Evolutionary conservation across 257 asterid genomes (phyloP).

Genomic region (Buddleja alternifolia): DNA sequence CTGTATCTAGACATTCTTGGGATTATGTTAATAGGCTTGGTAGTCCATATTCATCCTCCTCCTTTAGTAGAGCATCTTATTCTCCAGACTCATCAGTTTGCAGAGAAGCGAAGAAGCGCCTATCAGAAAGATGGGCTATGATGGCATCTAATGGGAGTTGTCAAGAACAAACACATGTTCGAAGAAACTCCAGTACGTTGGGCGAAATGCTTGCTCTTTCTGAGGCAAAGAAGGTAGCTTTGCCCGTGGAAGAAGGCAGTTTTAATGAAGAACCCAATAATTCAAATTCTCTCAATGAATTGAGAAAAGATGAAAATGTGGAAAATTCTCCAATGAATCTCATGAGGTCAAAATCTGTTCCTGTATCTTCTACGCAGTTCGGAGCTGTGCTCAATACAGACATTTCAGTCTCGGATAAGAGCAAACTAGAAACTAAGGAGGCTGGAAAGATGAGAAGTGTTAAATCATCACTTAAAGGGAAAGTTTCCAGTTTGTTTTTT

Average conservation of each 20-base stretch:
- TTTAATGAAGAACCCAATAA: conserved; percentile 43
- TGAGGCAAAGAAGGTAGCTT: conserved; percentile 57
- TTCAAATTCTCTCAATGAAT: conserved; percentile 40
- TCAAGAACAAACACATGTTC: conserved; percentile 68
- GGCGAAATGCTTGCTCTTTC: conserved; percentile 99
- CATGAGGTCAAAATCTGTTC: conserved; percentile 83
- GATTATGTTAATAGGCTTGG: conserved; percentile 78
- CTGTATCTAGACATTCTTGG: conserved; percentile 92
- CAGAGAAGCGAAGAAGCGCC: conserved; percentile 96
- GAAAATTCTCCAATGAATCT: conserved; percentile 63
- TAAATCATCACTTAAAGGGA: conserved; percentile 74
- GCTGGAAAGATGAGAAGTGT: conserved; percentile 50
- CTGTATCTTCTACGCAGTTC: conserved; percentile 64
- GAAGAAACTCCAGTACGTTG: conserved; percentile 83
- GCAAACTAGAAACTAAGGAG: conserved; percentile 50
- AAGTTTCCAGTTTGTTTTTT: conserved; percentile 83
- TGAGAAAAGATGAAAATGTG: conserved; percentile 33
- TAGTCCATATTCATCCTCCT: conserved; percentile 80
- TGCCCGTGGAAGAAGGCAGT: conserved; percentile 41
- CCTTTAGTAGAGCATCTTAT: conserved; percentile 83
- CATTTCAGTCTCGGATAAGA: conserved; percentile 37
- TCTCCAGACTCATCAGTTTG: conserved; percentile 96
- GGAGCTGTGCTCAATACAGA: conserved; percentile 49
- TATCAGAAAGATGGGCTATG: conserved; percentile 96
- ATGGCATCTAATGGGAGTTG: conserved; percentile 72